Percentiles rank a stretch among this genome's conserved stretches.
Conservation (phyloP, 2,329 filamentous ascomycete genomes). For the Ophiosphaerella herpotricha region DNA sequence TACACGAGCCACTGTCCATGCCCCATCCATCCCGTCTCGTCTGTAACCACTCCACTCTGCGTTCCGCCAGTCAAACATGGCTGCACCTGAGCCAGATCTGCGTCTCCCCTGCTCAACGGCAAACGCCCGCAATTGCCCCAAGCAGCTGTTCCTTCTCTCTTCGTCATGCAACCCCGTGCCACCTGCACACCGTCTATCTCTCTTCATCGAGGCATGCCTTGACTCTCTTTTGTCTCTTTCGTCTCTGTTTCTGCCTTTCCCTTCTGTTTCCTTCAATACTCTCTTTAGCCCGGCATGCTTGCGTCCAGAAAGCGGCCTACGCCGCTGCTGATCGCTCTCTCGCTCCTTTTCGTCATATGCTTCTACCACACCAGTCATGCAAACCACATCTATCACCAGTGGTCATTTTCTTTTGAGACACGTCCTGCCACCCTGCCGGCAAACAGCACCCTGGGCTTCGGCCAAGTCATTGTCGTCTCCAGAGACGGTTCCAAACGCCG, state of each 20-base stretch:
- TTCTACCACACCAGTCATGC: constrained; percentile 34
- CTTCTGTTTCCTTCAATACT: constrained; percentile 7
- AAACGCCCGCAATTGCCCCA: neutral
- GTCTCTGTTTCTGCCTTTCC: constrained; percentile 7
- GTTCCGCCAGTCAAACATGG: constrained; percentile 21
- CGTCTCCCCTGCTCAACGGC: constrained; percentile 7
- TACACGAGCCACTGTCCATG: constrained; percentile 24
- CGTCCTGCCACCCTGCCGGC: constrained; percentile 33
- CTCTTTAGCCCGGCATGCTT: constrained; percentile 32
- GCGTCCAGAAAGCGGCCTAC: constrained; percentile 38
- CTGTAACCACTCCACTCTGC: constrained; percentile 17
- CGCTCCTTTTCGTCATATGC: constrained; percentile 31
- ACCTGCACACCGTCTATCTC: constrained; percentile 3
- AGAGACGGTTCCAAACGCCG: constrained; percentile 47
- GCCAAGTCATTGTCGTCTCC: constrained; percentile 49
- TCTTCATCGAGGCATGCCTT: constrained; percentile 21
- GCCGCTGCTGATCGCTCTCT: constrained; percentile 33
- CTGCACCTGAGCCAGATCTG: constrained; percentile 12
- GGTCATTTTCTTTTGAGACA: constrained; percentile 30
- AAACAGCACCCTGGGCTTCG: constrained; percentile 48
- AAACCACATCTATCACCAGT: constrained; percentile 35
- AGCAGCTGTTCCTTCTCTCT: neutral
- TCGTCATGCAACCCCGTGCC: constrained; percentile 4
- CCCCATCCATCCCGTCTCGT: constrained; percentile 9
- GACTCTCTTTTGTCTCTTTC: constrained; percentile 17